phyloP scores from a whole-genome alignment of 1,284 basidiomycete species.

The Cerrena zonata region DNA sequence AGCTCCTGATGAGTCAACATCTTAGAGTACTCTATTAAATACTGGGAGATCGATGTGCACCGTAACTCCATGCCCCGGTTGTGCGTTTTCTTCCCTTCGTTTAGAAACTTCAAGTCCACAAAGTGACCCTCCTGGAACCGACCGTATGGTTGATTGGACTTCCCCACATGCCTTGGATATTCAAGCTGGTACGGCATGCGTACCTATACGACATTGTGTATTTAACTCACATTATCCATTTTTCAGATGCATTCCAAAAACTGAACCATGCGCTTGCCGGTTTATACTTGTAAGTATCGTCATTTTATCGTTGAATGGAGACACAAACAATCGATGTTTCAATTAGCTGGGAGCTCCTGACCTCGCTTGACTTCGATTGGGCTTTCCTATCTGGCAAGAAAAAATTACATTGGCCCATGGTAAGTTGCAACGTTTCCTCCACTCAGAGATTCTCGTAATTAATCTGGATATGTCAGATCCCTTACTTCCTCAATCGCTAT shows the following conservation, averaged over 20 bases:
- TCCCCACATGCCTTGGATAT: conserved; percentile 28
- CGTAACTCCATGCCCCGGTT: too few species aligned
- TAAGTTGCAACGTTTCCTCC: conserved; percentile 7
- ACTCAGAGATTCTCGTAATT: background rate
- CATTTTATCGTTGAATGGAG: conserved; percentile 3
- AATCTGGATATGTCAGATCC: conserved; percentile 34
- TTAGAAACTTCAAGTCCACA: too few species aligned
- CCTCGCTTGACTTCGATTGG: conserved; percentile 70
- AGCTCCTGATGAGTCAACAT: too few species aligned
- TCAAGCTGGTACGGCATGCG: conserved; percentile 2
- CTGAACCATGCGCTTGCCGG: conserved; percentile 65
- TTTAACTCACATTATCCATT: conserved; percentile 4
- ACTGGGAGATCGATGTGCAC: too few species aligned
- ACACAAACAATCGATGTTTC: conserved; percentile 6
- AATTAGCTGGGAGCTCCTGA: conserved; percentile 39
- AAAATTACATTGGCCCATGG: conserved; percentile 44
- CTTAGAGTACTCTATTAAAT: too few species aligned
- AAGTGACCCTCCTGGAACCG: conserved; percentile 1
- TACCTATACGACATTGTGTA: background rate
- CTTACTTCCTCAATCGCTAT: conserved; percentile 73
- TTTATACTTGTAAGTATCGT: background rate
- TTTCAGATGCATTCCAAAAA: conserved; percentile 52
- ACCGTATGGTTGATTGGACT: conserved; percentile 36
- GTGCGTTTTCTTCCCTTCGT: too few species aligned
- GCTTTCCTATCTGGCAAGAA: conserved; percentile 55